Conservation (phyloP, 1,139 yeast species). For the Yarrowia galli region DNA sequence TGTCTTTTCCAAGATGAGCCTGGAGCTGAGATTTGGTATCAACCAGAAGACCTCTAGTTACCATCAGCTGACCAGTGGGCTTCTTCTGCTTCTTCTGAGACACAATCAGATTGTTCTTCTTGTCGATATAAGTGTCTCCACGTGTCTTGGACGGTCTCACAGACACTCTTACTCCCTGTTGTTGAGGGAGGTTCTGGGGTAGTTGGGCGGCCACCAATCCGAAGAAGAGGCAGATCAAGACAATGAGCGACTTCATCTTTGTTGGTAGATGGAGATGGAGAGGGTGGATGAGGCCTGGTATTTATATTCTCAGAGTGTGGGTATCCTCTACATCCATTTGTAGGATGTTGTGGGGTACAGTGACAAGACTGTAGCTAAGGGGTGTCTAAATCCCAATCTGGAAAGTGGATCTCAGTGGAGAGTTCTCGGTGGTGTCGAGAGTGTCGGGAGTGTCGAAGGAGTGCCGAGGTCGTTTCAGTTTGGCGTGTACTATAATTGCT, state of each 20-base stretch:
- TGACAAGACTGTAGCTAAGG: too few species aligned
- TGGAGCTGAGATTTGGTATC: conserved; percentile 1
- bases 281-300: not conserved
- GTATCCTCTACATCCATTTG: not conserved
- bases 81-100: conserved; percentile 27
- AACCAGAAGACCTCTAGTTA: not conserved
- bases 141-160: conserved; percentile 12
- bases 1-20: conserved; percentile 20
- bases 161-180: conserved; percentile 6
- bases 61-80: conserved; percentile 7
- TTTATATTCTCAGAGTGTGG: not conserved
- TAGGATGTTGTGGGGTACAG: conserved; percentile 19
- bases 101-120: conserved; percentile 24
- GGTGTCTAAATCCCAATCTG: not conserved
- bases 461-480: too few species aligned
- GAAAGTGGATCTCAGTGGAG: conserved; percentile 2
- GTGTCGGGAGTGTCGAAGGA: too few species aligned
- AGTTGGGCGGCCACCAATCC: too few species aligned
- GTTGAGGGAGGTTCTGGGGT: not conserved
- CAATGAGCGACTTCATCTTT: conserved; percentile 12
- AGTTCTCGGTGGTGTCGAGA: not conserved
- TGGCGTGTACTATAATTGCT: too few species aligned
- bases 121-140: conserved; percentile 6
- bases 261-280: not conserved
- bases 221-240: conserved; percentile 6